These are phyloP conservation scores for Globisporangium rhizosaccharum DNA, from an alignment of 352 stramenopile genomes.

Conservation along the genomic window DNA sequence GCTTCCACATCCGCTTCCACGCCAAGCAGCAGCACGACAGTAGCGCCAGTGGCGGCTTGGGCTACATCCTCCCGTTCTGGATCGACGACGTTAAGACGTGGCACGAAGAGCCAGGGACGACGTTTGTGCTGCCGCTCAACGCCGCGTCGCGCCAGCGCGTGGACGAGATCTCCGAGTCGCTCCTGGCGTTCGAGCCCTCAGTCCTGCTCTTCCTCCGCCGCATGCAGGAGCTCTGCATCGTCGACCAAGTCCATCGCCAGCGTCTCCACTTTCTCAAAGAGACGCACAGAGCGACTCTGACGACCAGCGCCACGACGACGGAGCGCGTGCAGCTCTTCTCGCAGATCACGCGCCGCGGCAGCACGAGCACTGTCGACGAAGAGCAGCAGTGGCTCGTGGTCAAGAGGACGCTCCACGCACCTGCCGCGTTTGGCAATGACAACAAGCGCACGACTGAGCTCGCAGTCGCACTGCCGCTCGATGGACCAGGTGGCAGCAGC, in stretches of 20 bases:
- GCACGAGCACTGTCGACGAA: conserved; percentile 7
- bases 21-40: conserved; percentile 26
- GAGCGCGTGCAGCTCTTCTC: conserved; percentile 38
- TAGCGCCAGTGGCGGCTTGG: conserved; percentile 35
- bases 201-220: conserved; percentile 75
- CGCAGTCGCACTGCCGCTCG: conserved; percentile 46
- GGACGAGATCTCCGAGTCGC: conserved; percentile 52
- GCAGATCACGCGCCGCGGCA: conserved; percentile 14
- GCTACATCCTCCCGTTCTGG: conserved; percentile 82
- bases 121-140: conserved; percentile 76
- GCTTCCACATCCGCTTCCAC: conserved; percentile 81
- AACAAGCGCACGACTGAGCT: conserved; percentile 38
- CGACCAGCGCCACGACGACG: background rate
- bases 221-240: conserved; percentile 57
- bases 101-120: conserved; percentile 43
- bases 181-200: conserved; percentile 69
- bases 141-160: conserved; percentile 29
- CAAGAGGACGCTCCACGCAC: conserved; percentile 28
- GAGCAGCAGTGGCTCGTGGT: conserved; percentile 66
- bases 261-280: conserved; percentile 42
- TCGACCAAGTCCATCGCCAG: conserved; percentile 29
- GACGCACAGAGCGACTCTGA: conserved; percentile 4
- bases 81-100: conserved; percentile 42
- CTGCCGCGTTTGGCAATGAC: conserved; percentile 12
- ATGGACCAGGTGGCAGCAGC: background rate